Evolutionary conservation across 805 yeast species (phyloP).

Genomic region (Pachysolen tannophilus): DNA sequence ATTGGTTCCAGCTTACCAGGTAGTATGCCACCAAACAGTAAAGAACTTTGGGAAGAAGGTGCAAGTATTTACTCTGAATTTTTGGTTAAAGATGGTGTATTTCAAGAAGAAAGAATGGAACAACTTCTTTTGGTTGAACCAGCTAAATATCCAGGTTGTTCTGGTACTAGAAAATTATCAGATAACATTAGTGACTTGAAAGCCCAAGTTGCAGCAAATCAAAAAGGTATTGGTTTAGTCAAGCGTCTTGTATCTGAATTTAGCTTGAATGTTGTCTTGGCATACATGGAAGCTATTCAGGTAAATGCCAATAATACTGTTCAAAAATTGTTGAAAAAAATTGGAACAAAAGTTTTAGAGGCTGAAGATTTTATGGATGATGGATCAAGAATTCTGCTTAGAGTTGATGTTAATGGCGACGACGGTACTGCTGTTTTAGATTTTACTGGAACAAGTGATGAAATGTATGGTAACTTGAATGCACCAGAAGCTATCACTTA

Average conservation of each 20-base stretch:
- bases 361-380: constrained; percentile 74
- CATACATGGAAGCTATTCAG: constrained; percentile 79
- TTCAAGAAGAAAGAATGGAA: constrained; percentile 66
- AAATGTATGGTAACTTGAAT: constrained; percentile 81
- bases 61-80: constrained; percentile 78
- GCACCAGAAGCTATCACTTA: constrained; percentile 89
- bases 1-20: constrained; percentile 92
- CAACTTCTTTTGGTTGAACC: constrained; percentile 64
- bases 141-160: constrained; percentile 74
- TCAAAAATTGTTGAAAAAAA: constrained; percentile 37
- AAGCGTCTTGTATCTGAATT: constrained; percentile 54
- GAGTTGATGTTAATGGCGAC: constrained; percentile 39
- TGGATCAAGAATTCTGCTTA: constrained; percentile 59
- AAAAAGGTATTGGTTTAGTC: constrained; percentile 69
- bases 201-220: constrained; percentile 86
- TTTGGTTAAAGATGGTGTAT: constrained; percentile 61
- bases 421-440: constrained; percentile 68
- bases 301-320: constrained; percentile 71
- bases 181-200: constrained; percentile 82
- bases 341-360: constrained; percentile 28
- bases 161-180: constrained; percentile 77
- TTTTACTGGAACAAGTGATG: constrained; percentile 81
- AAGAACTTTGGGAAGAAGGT: constrained; percentile 81
- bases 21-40: constrained; percentile 90
- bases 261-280: constrained; percentile 47